Conservation (phyloP, 768 basidiomycete species). For the Tulasnella calospora region DNA sequence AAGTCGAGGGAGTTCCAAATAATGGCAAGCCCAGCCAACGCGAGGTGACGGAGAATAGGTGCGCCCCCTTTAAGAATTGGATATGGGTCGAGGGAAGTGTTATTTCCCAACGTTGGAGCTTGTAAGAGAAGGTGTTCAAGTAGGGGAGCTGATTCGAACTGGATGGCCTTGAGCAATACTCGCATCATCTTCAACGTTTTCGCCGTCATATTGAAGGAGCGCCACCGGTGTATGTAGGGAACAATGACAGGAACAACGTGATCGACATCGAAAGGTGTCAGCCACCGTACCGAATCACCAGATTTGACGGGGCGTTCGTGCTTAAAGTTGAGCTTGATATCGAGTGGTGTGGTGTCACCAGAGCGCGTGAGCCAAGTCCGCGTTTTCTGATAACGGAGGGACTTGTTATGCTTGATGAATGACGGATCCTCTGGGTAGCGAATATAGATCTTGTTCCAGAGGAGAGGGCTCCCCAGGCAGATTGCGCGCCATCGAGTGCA, state of each 20-base stretch:
- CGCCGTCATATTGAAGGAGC: background rate
- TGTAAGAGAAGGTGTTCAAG: background rate
- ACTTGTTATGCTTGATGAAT: background rate
- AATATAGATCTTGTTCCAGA: conserved; percentile 3
- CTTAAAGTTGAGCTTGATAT: background rate
- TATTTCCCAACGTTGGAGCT: background rate
- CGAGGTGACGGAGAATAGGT: background rate
- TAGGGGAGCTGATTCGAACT: background rate
- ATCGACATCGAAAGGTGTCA: background rate
- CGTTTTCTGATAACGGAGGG: background rate
- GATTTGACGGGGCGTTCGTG: background rate
- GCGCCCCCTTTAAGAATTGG: background rate
- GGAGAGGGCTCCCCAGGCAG: background rate
- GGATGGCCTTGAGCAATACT: background rate
- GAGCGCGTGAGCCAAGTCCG: background rate
- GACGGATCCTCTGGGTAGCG: background rate
- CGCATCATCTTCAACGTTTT: conserved; percentile 1
- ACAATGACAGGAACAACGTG: background rate
- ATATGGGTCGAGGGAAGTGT: background rate
- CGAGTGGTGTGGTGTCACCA: background rate
- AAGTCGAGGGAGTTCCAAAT: background rate
- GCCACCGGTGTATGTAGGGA: background rate
- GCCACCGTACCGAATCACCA: background rate
- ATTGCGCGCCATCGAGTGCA: background rate
- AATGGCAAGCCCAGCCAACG: background rate